Conservation (phyloP, 1,139 yeast species). For the Debaryomyces robertsiae region DNA sequence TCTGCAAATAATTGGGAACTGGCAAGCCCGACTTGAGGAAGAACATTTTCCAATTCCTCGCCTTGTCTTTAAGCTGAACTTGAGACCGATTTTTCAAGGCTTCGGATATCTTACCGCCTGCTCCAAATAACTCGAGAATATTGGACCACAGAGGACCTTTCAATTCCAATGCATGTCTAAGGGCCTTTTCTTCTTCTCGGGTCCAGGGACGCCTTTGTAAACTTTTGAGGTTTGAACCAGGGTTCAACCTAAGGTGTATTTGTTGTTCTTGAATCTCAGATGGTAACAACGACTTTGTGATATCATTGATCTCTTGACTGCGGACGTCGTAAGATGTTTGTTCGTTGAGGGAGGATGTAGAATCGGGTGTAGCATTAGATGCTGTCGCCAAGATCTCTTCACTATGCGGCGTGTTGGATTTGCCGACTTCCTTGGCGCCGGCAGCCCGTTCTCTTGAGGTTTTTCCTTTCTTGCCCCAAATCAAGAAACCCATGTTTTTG, state of each 20-base stretch:
- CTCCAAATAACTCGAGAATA: constrained; percentile 83
- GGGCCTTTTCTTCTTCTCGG: constrained; percentile 82
- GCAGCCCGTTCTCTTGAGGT: constrained; percentile 17
- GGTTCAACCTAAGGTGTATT: constrained; percentile 40
- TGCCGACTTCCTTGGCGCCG: constrained; percentile 10
- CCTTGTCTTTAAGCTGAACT: constrained; percentile 92
- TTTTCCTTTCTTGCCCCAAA: constrained; percentile 68
- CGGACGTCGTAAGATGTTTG: constrained; percentile 11
- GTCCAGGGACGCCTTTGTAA: constrained; percentile 77
- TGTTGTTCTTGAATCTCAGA: constrained; percentile 53
- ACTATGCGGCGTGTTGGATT: constrained; percentile 28
- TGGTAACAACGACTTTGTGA: constrained; percentile 41
- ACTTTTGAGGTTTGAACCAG: constrained; percentile 28
- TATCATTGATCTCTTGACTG: constrained; percentile 24
- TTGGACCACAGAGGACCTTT: constrained; percentile 95
- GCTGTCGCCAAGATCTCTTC: constrained; percentile 22
- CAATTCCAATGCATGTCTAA: constrained; percentile 75
- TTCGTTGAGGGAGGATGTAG: constrained; percentile 1
- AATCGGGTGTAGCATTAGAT: constrained; percentile 3
- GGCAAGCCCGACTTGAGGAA: constrained; percentile 71
- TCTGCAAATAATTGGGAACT: constrained; percentile 74
- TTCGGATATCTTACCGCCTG: constrained; percentile 87
- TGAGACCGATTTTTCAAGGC: constrained; percentile 83
- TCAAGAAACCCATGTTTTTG: constrained; percentile 69
- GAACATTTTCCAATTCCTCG: constrained; percentile 90